A percentile compares a stretch with the other conserved stretches of the same genome.
Conservation (phyloP, 164 flowering plant species). For the Stephania yunnanensis region DNA sequence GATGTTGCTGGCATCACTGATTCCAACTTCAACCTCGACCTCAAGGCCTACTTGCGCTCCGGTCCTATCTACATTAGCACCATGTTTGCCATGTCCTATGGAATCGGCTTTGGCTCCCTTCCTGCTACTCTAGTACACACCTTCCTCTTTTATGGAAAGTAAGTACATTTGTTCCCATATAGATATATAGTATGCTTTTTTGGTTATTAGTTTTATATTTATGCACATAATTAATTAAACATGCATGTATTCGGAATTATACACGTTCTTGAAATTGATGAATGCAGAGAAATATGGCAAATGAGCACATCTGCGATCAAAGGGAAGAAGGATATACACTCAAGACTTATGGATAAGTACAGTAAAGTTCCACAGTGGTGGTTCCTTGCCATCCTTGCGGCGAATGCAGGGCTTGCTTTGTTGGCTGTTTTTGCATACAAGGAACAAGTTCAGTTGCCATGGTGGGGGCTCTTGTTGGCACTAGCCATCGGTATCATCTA, state of each 20-base stretch:
- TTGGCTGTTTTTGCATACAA: slow-evolving; percentile 13
- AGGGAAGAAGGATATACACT: slow-evolving; percentile 17
- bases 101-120: slow-evolving; percentile 17
- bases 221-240: no score
- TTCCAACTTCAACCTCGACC: slow-evolving; percentile 51
- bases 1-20: slow-evolving; percentile 46
- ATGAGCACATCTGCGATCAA: slow-evolving; percentile 4
- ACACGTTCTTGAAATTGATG: not conserved
- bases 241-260: no score
- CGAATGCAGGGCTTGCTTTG: not conserved
- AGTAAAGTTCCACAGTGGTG: slow-evolving; percentile 17
- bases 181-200: no score
- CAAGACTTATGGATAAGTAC: slow-evolving; percentile 13
- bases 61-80: slow-evolving; percentile 43
- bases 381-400: slow-evolving; percentile 8
- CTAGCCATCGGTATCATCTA: slow-evolving; percentile 24
- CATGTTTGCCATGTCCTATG: slow-evolving; percentile 14
- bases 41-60: slow-evolving; percentile 42
- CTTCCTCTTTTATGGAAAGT: slow-evolving; percentile 15
- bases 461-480: slow-evolving; percentile 40
- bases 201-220: no score
- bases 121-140: slow-evolving; percentile 38
- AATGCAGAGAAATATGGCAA: slow-evolving; percentile 40
- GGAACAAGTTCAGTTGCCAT: slow-evolving; percentile 25
- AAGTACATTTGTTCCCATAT: not conserved